Evolutionary conservation across 2,329 filamentous ascomycete genomes (phyloP).

Genomic region (Lasiodiplodia hormozganensis): DNA sequence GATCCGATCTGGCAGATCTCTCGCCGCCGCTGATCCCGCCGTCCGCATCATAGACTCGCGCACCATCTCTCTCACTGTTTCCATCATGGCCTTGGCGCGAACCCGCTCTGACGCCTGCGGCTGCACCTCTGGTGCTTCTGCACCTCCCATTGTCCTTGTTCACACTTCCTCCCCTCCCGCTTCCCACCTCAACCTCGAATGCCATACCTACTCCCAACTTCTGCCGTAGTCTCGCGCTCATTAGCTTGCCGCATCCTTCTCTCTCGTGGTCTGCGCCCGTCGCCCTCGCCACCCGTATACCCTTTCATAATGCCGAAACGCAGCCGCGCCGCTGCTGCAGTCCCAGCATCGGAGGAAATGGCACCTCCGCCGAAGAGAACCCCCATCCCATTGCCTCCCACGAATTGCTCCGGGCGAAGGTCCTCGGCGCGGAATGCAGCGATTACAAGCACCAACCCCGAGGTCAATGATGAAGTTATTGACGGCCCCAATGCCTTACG

Average conservation of each 20-base stretch:
- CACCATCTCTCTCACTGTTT: slow-evolving; percentile 9
- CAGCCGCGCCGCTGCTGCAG: slow-evolving; percentile 6
- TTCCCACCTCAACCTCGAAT: neutral
- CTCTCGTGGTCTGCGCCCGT: neutral
- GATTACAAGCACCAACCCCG: slow-evolving; percentile 37
- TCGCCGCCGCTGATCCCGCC: slow-evolving; percentile 17
- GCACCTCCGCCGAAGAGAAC: slow-evolving; percentile 19
- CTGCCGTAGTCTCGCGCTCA: neutral
- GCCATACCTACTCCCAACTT: neutral
- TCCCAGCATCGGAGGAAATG: slow-evolving; percentile 13
- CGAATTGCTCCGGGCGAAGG: neutral
- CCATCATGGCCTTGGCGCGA: slow-evolving; percentile 15
- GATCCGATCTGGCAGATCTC: slow-evolving; percentile 11
- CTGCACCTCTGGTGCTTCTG: neutral
- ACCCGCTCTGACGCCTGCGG: slow-evolving; percentile 7
- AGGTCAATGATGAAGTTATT: slow-evolving; percentile 49
- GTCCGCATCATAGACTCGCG: slow-evolving; percentile 23
- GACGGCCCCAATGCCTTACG: slow-evolving; percentile 51
- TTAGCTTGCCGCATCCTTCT: neutral
- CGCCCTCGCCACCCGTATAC: neutral
- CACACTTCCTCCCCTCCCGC: neutral
- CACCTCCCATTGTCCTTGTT: neutral
- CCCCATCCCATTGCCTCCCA: neutral
- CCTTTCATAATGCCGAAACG: slow-evolving; percentile 27
- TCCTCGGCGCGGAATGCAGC: slow-evolving; percentile 1